phyloP scores from a whole-genome alignment of 2,329 filamentous ascomycete species.

The Fusarium dimerum region DNA sequence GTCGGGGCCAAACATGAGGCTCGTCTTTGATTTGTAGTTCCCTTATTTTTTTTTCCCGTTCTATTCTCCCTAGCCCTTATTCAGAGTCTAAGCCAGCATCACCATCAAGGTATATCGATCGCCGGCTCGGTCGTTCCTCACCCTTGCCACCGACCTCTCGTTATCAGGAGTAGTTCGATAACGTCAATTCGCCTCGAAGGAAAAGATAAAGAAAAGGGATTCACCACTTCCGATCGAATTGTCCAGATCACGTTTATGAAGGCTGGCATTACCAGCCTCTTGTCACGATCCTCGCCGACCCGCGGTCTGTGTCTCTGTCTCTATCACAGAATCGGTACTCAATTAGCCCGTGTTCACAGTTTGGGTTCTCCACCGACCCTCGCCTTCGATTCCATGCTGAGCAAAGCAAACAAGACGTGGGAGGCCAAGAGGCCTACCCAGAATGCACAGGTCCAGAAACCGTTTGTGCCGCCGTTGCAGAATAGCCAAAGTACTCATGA shows the following conservation, averaged over 20 bases:
- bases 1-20: too few relatives aligned
- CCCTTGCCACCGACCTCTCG: neutral
- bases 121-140: neutral
- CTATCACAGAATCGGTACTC: constrained; percentile 18
- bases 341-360: constrained; percentile 27
- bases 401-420: constrained; percentile 38
- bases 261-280: constrained; percentile 33
- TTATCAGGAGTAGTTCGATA: neutral
- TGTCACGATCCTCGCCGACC: constrained; percentile 40
- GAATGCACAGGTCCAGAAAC: constrained; percentile 45
- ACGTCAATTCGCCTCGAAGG: neutral
- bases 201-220: neutral
- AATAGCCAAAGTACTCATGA: constrained; percentile 51
- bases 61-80: neutral
- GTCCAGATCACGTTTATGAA: constrained; percentile 35
- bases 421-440: constrained; percentile 40
- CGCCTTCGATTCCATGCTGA: constrained; percentile 36
- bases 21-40: too few relatives aligned
- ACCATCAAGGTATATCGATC: neutral
- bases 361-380: constrained; percentile 12
- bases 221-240: neutral
- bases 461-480: constrained; percentile 59
- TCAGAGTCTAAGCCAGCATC: neutral
- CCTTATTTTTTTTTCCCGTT: too few relatives aligned
- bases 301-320: constrained; percentile 25